Evolutionary conservation across 352 stramenopile species (phyloP).

Genomic region (Phytopythium sindhum): DNA sequence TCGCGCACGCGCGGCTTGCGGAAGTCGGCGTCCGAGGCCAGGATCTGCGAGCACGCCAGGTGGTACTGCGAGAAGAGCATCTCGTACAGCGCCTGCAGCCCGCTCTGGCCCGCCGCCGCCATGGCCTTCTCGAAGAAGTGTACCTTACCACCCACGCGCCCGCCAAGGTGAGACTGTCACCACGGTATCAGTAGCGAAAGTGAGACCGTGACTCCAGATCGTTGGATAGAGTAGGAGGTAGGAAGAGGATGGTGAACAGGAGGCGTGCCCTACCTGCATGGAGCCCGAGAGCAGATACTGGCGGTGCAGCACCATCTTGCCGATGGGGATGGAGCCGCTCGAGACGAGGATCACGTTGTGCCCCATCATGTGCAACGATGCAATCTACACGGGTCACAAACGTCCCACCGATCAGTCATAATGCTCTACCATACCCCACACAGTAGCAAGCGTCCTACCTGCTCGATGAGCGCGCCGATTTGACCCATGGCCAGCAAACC

Average conservation of each 20-base stretch:
- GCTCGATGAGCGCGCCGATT: conserved; percentile 82
- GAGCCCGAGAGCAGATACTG: conserved; percentile 82
- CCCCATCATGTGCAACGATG: conserved; percentile 75
- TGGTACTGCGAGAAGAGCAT: conserved; percentile 87
- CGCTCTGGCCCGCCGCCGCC: conserved; percentile 66
- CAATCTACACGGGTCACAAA: conserved; percentile 35
- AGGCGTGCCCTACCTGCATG: conserved; percentile 32
- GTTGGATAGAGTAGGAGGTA: background rate
- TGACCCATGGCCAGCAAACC: conserved; percentile 80
- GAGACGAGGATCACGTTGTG: conserved; percentile 83
- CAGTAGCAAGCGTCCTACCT: conserved; percentile 13
- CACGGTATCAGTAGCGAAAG: background rate
- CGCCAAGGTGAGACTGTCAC: conserved; percentile 62
- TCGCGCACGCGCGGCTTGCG: conserved; percentile 49
- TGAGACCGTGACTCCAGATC: background rate
- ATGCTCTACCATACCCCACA: background rate
- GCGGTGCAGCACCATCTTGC: conserved; percentile 74
- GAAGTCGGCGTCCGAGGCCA: conserved; percentile 81
- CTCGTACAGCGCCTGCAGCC: conserved; percentile 82
- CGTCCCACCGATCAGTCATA: background rate
- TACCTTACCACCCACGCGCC: conserved; percentile 47
- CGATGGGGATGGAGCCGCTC: conserved; percentile 76
- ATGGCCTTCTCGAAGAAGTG: conserved; percentile 76
- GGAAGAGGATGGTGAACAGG: background rate
- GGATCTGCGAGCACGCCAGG: conserved; percentile 74